A percentile compares a stretch with the other conserved stretches of the same genome.
phyloP scores from a whole-genome alignment of 1,284 basidiomycete genomes.

The Ustilago vetiveriae region DNA sequence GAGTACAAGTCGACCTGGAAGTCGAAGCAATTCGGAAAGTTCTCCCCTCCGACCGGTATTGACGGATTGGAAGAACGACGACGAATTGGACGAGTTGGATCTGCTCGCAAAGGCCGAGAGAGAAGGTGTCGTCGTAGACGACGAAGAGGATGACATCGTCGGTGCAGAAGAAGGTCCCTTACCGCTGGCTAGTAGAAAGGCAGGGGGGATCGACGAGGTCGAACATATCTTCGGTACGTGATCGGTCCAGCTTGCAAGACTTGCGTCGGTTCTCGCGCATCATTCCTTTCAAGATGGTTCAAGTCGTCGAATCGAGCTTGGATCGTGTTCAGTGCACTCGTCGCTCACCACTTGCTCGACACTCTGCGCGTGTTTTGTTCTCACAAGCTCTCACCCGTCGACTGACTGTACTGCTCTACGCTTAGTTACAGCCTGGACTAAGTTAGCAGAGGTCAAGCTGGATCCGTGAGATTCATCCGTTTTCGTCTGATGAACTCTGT shows the following conservation, averaged over 20 bases:
- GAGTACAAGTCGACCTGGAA: slow-evolving; percentile 15
- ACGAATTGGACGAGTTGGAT: slow-evolving; percentile 40
- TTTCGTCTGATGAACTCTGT: too few species aligned
- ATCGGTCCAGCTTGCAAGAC: neutral
- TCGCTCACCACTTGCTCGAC: too few species aligned
- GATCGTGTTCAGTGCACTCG: too few species aligned
- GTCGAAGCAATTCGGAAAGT: slow-evolving; percentile 41
- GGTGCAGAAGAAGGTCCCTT: slow-evolving; percentile 19
- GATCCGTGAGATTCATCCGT: too few species aligned
- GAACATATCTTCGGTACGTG: slow-evolving; percentile 59
- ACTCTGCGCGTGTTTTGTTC: too few species aligned
- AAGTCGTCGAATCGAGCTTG: neutral
- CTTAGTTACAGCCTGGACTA: too few species aligned
- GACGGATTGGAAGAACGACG: slow-evolving; percentile 57
- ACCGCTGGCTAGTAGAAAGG: slow-evolving; percentile 52
- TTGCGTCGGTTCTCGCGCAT: too few species aligned
- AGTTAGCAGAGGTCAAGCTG: too few species aligned
- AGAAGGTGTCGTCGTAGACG: slow-evolving; percentile 35
- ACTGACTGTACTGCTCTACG: too few species aligned
- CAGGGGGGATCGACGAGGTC: slow-evolving; percentile 61
- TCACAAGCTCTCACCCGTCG: too few species aligned
- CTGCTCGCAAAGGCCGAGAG: slow-evolving; percentile 35
- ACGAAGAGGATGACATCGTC: slow-evolving; percentile 31
- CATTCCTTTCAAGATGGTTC: too few species aligned
- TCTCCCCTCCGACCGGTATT: slow-evolving; percentile 55